Conservation (phyloP, 2,329 filamentous ascomycete genomes). For the Hymenoscyphus repandus region DNA sequence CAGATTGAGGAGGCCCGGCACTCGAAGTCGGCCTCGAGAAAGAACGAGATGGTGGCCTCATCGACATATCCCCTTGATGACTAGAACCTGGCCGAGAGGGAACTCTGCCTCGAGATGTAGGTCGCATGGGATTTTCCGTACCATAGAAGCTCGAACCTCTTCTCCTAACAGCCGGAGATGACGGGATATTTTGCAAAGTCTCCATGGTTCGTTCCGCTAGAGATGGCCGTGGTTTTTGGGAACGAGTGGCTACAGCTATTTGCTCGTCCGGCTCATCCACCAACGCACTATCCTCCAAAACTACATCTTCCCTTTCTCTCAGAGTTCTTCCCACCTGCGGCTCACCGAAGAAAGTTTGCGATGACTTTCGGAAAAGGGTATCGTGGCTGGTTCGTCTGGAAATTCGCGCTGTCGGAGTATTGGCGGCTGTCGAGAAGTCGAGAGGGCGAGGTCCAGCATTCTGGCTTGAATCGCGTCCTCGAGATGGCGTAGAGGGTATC, state of each 20-base stretch:
- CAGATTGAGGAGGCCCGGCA: slow-evolving; percentile 38
- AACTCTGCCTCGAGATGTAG: slow-evolving; percentile 31
- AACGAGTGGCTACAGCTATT: neutral
- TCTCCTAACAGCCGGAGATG: slow-evolving; percentile 66
- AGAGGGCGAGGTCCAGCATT: slow-evolving; percentile 7
- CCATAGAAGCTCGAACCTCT: slow-evolving; percentile 71
- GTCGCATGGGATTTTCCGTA: slow-evolving; percentile 51
- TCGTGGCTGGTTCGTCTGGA: slow-evolving; percentile 18
- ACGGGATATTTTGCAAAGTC: slow-evolving; percentile 71
- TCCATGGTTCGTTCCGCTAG: slow-evolving; percentile 82
- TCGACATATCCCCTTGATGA: slow-evolving; percentile 57
- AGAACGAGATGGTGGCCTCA: slow-evolving; percentile 43
- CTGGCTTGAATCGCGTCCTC: slow-evolving; percentile 5
- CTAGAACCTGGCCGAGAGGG: slow-evolving; percentile 40
- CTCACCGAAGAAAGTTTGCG: slow-evolving; percentile 12
- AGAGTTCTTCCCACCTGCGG: slow-evolving; percentile 3
- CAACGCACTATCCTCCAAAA: slow-evolving; percentile 13
- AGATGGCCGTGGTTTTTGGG: slow-evolving; percentile 41
- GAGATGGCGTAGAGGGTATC: slow-evolving; percentile 16
- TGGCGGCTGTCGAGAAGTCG: slow-evolving; percentile 9
- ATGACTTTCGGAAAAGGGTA: slow-evolving; percentile 21
- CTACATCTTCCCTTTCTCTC: slow-evolving; percentile 6
- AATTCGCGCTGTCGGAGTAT: slow-evolving; percentile 9
- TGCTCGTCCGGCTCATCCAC: slow-evolving; percentile 12
- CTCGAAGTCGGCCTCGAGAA: slow-evolving; percentile 51